phyloP scores from a whole-genome alignment of 257 asterid species.

The Solanum boliviense region DNA sequence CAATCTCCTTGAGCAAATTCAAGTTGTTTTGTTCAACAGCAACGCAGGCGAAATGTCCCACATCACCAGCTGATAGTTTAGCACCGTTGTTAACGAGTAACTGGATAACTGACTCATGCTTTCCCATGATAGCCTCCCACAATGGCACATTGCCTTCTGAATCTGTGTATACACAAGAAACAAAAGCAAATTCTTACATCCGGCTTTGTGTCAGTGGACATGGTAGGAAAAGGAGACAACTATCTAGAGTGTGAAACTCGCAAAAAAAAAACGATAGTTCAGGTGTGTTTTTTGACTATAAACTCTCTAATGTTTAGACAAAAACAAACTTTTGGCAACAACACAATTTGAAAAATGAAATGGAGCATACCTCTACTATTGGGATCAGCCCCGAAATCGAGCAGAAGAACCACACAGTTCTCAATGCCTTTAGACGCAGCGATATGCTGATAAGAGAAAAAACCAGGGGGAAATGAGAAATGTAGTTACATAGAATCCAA shows the following conservation, averaged over 20 bases:
- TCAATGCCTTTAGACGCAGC: slow-evolving; percentile 74
- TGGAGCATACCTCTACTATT: slow-evolving; percentile 50
- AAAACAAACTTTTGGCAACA: neutral
- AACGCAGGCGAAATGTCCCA: slow-evolving; percentile 27
- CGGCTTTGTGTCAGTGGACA: neutral
- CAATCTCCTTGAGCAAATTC: slow-evolving; percentile 23
- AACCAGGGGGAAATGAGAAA: neutral
- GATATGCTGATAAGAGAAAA: slow-evolving; percentile 47
- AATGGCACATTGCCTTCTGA: slow-evolving; percentile 34
- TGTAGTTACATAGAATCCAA: neutral
- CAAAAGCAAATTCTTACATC: neutral
- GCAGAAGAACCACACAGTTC: slow-evolving; percentile 60
- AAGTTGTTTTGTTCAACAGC: slow-evolving; percentile 38
- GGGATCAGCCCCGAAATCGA: slow-evolving; percentile 74
- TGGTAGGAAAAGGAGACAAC: neutral
- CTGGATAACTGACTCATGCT: slow-evolving; percentile 22
- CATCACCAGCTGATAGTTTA: slow-evolving; percentile 28
- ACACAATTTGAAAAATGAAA: neutral
- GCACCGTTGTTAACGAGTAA: slow-evolving; percentile 27
- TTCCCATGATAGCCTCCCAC: slow-evolving; percentile 38
- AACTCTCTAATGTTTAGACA: neutral
- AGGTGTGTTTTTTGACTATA: neutral
- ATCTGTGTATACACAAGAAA: slow-evolving; percentile 13
- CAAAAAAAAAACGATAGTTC: neutral
- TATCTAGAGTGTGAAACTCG: neutral